Base-by-base conservation (phyloP, 2,329 filamentous ascomycete species). In the Drechslerella stenobrocha region DNA sequence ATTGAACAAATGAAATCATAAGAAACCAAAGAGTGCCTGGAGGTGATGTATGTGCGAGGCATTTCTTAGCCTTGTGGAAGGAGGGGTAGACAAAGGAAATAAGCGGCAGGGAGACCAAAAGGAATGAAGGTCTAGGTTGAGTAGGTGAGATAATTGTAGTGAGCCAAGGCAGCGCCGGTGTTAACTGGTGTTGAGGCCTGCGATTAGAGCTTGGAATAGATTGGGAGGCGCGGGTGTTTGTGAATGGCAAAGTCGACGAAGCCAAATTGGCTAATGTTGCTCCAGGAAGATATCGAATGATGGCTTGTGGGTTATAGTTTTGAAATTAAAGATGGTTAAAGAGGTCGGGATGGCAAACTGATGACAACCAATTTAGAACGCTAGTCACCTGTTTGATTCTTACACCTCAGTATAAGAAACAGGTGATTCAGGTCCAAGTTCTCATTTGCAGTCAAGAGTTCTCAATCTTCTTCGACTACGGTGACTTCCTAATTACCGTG, bases 401-500 rank as follows among this genome's bases (percentile, higher is more conserved):
- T 11, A 30, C 5, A 5, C 28, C 11, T 30, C 28, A 11, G 11
- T 5, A 11, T 30, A 30, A 11, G 28, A 30, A 30, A 13, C 22
- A 22, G 23, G 4, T 46, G 40, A 23, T 50, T 37, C 40, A 26
- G 26, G 9, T 20, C 18, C 1, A 23, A n/a, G n/a, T n/a, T n/a
- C n/a, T 48, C 30, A 2, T 15, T 34, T 9, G 4, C 32, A 20
- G 30, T 24, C 3, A 18, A 15, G 26, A 18, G 45, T 30, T 34
- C 52, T 64, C 46, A 57, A 44, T 58, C 60, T 52, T 52, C 52
- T 42, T 58, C 47, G 42, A 52, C 35, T n/a, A 58, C 48, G 47
- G 60, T 58, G 44, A 66, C 52, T 53, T 52, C 32, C 60, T 66
- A 58, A 47, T 52, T 24, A 50, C 59, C 48, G 48, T 32, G 37